These are phyloP conservation scores for Picochlorum sp. DNA, from an alignment of 139 green algal species.

Conservation along the genomic window DNA sequence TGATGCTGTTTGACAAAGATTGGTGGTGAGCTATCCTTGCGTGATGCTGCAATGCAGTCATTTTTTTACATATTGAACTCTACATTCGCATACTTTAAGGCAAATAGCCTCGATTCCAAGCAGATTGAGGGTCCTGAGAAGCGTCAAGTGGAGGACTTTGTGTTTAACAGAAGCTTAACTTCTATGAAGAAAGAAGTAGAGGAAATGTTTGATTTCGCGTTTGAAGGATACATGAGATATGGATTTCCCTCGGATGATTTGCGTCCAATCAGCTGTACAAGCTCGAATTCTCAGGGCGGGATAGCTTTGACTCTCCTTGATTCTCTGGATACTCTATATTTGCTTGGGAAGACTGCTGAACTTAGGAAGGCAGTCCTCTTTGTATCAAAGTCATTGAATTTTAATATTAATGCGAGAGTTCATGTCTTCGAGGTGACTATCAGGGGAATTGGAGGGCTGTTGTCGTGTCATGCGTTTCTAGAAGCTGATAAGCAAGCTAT, in stretches of 20 bases:
- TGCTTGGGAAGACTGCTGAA: constrained; percentile 19
- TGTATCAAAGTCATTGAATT: constrained; percentile 26
- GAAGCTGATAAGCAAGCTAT: constrained; percentile 1
- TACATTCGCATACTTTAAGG: too few relatives aligned
- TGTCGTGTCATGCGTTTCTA: constrained; percentile 36
- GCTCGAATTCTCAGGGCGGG: constrained; percentile 68
- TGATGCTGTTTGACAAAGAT: too few relatives aligned
- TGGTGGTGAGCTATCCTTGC: too few relatives aligned
- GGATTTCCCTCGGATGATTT: constrained; percentile 77
- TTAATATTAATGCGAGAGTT: constrained; percentile 43
- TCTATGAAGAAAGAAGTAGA: not conserved
- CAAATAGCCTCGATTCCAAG: not conserved
- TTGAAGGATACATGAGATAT: constrained; percentile 54
- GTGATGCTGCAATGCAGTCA: too few relatives aligned
- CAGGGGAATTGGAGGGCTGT: constrained; percentile 37
- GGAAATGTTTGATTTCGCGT: constrained; percentile 62
- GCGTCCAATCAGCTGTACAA: constrained; percentile 58
- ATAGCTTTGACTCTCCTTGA: constrained; percentile 76
- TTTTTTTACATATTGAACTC: too few relatives aligned
- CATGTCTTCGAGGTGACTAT: constrained; percentile 66
- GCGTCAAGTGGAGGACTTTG: too few relatives aligned
- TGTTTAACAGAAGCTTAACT: too few relatives aligned
- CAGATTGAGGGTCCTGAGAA: too few relatives aligned
- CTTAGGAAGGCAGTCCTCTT: constrained; percentile 34
- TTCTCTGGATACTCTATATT: constrained; percentile 65